Evolutionary conservation across 2,329 filamentous ascomycete species (phyloP).

Genomic region (Emericellopsis atlantica): DNA sequence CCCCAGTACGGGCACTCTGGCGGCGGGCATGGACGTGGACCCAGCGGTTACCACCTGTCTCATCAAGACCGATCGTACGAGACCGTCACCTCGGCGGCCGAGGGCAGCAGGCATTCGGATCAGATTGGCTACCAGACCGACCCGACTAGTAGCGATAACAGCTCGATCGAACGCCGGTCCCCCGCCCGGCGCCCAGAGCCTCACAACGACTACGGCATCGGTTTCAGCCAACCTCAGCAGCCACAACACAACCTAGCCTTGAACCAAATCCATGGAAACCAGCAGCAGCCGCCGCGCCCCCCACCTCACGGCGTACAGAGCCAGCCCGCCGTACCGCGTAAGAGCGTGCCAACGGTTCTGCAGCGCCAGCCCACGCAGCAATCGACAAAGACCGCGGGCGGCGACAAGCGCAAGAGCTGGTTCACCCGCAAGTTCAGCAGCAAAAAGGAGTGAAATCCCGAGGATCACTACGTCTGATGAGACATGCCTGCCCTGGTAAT

Average conservation of each 20-base stretch:
- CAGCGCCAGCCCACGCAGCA: slow-evolving; percentile 13
- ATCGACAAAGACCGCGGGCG: not conserved
- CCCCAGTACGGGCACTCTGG: slow-evolving; percentile 22
- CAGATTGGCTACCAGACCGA: slow-evolving; percentile 73
- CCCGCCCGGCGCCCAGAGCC: slow-evolving; percentile 40
- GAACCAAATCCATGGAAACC: not conserved
- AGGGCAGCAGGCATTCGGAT: slow-evolving; percentile 63
- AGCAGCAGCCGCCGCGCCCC: slow-evolving; percentile 4
- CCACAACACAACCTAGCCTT: slow-evolving; percentile 12
- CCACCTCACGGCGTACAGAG: slow-evolving; percentile 8
- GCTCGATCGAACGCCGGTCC: slow-evolving; percentile 68
- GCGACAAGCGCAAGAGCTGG: slow-evolving; percentile 82
- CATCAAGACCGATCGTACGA: slow-evolving; percentile 74
- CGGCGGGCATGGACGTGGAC: slow-evolving; percentile 9
- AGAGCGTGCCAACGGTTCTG: slow-evolving; percentile 13
- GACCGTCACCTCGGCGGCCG: slow-evolving; percentile 68
- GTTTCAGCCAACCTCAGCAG: slow-evolving; percentile 28
- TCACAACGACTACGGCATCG: slow-evolving; percentile 53
- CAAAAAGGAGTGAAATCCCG: slow-evolving; percentile 27
- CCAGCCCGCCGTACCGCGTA: slow-evolving; percentile 11
- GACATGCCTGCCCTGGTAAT: too few species aligned
- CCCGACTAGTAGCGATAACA: slow-evolving; percentile 79
- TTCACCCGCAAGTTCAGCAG: slow-evolving; percentile 66
- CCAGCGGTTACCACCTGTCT: slow-evolving; percentile 36
- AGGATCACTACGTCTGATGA: too few species aligned